Conservation (phyloP, 1,284 basidiomycete species). For the Ustilago lituana region DNA sequence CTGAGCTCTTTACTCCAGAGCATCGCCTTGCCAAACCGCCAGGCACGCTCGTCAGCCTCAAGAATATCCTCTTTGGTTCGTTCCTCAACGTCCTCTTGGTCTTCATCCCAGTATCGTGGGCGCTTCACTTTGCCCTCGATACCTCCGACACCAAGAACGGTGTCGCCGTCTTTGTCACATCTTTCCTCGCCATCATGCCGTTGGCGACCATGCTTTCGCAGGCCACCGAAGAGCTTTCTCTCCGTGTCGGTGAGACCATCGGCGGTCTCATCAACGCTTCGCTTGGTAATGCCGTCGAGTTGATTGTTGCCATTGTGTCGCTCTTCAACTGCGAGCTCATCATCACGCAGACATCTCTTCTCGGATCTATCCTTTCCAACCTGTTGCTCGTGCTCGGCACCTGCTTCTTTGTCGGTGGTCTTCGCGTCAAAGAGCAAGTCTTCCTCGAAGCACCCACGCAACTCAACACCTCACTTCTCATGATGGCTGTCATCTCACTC, state of each 20-base stretch:
- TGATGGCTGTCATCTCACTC: conserved; percentile 62
- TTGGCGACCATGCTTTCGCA: conserved; percentile 56
- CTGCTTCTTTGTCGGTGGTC: conserved; percentile 60
- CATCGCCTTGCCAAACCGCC: conserved; percentile 46
- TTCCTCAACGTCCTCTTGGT: conserved; percentile 53
- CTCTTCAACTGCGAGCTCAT: conserved; percentile 60
- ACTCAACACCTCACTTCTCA: conserved; percentile 52
- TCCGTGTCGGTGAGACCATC: conserved; percentile 61
- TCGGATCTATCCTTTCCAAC: conserved; percentile 60
- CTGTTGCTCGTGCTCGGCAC: conserved; percentile 58
- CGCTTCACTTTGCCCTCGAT: conserved; percentile 53
- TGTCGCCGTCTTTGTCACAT: conserved; percentile 52
- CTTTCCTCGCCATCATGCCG: conserved; percentile 62
- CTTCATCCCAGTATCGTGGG: conserved; percentile 59
- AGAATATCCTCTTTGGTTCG: conserved; percentile 48
- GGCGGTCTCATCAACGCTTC: conserved; percentile 62
- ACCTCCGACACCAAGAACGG: conserved; percentile 32
- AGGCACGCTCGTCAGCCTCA: conserved; percentile 28
- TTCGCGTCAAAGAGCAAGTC: conserved; percentile 55
- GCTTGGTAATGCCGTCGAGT: conserved; percentile 60
- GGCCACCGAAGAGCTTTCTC: conserved; percentile 60
- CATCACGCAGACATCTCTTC: conserved; percentile 58
- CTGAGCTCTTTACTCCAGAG: conserved; percentile 52
- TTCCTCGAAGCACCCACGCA: conserved; percentile 49
- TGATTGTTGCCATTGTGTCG: conserved; percentile 63